A percentile compares a stretch with the other conserved stretches of the same genome.
Conservation (phyloP, 78 protist genomes). For the Tieghemostelium lacteum region DNA sequence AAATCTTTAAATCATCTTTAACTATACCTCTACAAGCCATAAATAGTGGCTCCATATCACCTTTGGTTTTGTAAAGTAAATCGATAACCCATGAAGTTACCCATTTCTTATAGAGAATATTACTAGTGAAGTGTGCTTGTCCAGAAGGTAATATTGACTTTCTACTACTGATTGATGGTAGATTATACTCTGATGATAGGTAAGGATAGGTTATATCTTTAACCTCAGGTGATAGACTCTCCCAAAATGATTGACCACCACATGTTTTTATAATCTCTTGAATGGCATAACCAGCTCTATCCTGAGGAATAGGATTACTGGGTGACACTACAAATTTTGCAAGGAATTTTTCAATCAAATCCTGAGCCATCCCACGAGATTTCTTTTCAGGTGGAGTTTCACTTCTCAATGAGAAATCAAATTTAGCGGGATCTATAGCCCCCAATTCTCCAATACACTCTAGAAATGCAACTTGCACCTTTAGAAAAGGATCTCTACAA, state of each 20-base stretch:
- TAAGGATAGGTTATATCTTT: constrained; percentile 36
- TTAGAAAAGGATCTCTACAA: constrained; percentile 42
- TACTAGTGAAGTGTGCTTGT: not conserved
- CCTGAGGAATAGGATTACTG: constrained; percentile 59
- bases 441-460: constrained; percentile 77
- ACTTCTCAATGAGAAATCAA: constrained; percentile 39
- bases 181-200: constrained; percentile 37
- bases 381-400: constrained; percentile 20
- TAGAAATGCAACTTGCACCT: constrained; percentile 9
- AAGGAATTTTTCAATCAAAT: constrained; percentile 51
- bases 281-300: constrained; percentile 82
- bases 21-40: constrained; percentile 76
- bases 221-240: constrained; percentile 26
- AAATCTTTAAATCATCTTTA: constrained; percentile 60
- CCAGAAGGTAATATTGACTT: not conserved
- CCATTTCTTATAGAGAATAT: constrained; percentile 42
- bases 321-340: constrained; percentile 49
- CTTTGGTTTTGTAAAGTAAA: constrained; percentile 20
- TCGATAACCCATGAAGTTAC: constrained; percentile 30
- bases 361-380: constrained; percentile 5
- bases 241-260: constrained; percentile 9
- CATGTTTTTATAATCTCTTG: constrained; percentile 71
- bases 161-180: not conserved
- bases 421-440: constrained; percentile 64
- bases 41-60: constrained; percentile 33